Conservation (phyloP, 148 eudicot species). For the Cornus florida region DNA sequence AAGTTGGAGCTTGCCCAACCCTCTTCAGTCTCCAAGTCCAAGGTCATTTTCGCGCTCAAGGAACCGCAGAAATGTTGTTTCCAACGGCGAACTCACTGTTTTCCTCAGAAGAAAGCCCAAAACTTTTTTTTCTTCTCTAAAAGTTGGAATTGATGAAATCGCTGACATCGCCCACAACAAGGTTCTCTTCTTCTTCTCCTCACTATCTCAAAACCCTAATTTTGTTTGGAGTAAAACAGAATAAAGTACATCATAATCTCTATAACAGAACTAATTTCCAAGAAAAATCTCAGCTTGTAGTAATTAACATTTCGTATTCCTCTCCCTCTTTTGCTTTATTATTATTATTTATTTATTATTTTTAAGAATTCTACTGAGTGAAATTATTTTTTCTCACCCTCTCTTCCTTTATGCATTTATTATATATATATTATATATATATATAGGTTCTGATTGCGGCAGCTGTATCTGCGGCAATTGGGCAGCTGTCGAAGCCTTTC, state of each 20-base stretch:
- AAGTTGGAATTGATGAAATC: constrained; percentile 26
- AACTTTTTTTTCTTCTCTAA: background rate
- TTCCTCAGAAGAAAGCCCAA: background rate
- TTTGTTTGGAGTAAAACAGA: background rate
- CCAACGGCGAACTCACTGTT: background rate
- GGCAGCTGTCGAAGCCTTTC: constrained; percentile 77
- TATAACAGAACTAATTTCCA: too few species aligned
- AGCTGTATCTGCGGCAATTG: constrained; percentile 59
- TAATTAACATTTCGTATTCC: too few species aligned
- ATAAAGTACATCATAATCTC: too few species aligned
- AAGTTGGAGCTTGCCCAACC: background rate
- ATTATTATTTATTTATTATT: too few species aligned
- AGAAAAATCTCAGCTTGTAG: too few species aligned
- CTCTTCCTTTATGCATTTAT: background rate
- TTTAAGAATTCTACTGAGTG: too few species aligned
- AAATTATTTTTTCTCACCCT: background rate
- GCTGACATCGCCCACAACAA: constrained; percentile 39
- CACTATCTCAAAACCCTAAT: background rate
- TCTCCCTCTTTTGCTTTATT: too few species aligned
- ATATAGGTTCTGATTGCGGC: constrained; percentile 77
- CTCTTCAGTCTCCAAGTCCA: background rate
- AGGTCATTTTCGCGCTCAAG: background rate
- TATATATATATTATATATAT: background rate
- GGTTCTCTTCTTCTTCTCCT: constrained; percentile 16
- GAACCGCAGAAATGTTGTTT: background rate